phyloP scores from a whole-genome alignment of 2,329 filamentous ascomycete species.

The Colletotrichum sp. region DNA sequence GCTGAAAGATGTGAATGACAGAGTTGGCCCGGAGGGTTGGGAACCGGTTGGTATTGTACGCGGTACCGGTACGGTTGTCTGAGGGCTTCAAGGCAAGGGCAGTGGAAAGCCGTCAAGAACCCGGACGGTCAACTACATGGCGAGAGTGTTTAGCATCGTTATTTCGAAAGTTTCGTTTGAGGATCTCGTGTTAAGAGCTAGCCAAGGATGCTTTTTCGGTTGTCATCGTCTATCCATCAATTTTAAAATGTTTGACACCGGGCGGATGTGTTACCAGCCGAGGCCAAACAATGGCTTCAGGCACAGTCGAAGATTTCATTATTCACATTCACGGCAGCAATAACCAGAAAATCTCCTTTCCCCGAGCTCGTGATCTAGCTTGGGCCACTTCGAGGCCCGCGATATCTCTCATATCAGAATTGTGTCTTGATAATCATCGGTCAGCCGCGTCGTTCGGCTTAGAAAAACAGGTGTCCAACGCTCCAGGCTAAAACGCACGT shows the following conservation, averaged over 20 bases:
- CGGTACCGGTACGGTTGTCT: accelerated
- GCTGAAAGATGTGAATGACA: accelerated
- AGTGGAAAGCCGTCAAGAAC: accelerated
- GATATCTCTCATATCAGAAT: background rate
- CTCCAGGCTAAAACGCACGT: background rate
- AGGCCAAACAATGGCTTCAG: background rate
- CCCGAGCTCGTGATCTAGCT: background rate
- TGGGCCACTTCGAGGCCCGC: background rate
- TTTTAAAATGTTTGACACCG: background rate
- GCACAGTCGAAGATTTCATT: background rate
- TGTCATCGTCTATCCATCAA: background rate
- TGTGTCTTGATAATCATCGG: background rate
- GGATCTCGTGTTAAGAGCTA: accelerated
- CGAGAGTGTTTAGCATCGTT: accelerated
- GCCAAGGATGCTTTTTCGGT: background rate
- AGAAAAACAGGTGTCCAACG: background rate
- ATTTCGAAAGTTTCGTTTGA: background rate
- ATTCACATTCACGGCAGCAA: background rate
- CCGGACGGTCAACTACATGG: accelerated
- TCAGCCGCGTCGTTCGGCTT: background rate
- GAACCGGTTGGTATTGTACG: accelerated
- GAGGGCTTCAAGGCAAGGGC: background rate
- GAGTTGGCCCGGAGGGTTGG: accelerated
- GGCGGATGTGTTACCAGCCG: background rate
- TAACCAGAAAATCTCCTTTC: background rate